These are phyloP conservation scores for Lyophyllum decastes DNA, from an alignment of 768 basidiomycete genomes.

Conservation along the genomic window DNA sequence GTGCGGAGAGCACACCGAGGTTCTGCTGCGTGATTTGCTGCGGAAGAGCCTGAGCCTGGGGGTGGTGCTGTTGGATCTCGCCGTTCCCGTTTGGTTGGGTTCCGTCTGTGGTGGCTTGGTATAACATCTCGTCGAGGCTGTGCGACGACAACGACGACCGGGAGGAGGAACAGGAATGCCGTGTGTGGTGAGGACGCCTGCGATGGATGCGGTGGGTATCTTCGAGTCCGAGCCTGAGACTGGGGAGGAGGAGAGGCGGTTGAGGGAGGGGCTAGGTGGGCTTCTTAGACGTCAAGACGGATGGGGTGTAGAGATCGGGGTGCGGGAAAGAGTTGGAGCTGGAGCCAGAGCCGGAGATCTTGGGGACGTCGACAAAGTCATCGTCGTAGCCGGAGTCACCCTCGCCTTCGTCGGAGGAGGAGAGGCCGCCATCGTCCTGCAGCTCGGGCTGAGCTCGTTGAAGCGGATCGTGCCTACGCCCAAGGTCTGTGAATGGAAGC, in stretches of 20 bases:
- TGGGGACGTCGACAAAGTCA: no score
- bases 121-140: conserved; percentile 47
- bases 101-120: conserved; percentile 37
- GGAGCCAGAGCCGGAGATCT: no score
- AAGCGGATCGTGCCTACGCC: conserved; percentile 84
- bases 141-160: conserved; percentile 37
- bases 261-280: no score
- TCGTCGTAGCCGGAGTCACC: no score
- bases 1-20: neutral
- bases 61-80: neutral
- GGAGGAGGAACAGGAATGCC: conserved; percentile 28
- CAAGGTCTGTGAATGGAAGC: conserved; percentile 57
- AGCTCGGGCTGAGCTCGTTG: conserved; percentile 53
- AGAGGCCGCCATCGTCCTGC: conserved; percentile 80
- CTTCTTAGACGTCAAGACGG: no score
- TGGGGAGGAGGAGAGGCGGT: conserved; percentile 32
- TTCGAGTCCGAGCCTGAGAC: neutral
- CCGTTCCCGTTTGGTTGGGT: neutral
- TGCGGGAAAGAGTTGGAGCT: no score
- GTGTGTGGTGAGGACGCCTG: conserved; percentile 10
- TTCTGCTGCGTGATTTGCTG: neutral
- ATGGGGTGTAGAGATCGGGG: no score
- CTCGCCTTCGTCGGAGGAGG: no score
- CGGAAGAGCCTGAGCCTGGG: no score
- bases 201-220: neutral